These are phyloP conservation scores for Bacterosira constricta DNA, from an alignment of 108 stramenopile species.

Conservation along the genomic window DNA sequence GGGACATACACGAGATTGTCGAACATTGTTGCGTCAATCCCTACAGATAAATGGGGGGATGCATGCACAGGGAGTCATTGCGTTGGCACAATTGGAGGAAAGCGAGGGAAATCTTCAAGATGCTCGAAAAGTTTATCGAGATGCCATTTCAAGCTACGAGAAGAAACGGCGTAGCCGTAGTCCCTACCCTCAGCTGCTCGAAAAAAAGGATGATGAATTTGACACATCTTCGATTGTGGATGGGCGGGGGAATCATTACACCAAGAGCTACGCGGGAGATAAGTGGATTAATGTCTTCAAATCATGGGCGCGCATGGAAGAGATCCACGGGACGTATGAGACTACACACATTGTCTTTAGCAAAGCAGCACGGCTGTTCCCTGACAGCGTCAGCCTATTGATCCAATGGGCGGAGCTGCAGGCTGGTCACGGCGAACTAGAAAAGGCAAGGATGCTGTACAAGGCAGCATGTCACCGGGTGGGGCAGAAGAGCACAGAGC, in stretches of 20 bases:
- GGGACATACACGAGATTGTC: constrained; percentile 53
- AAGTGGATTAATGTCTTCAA: constrained; percentile 77
- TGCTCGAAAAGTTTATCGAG: constrained; percentile 61
- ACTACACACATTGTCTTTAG: constrained; percentile 62
- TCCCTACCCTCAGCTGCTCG: not conserved
- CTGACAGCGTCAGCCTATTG: constrained; percentile 42
- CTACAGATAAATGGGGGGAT: constrained; percentile 62
- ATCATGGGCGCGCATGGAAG: constrained; percentile 80
- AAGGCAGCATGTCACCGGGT: constrained; percentile 57
- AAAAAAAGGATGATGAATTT: constrained; percentile 10
- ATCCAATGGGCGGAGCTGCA: constrained; percentile 73
- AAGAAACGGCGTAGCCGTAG: constrained; percentile 18
- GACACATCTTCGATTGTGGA: constrained; percentile 11
- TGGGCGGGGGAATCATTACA: constrained; percentile 1
- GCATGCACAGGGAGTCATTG: constrained; percentile 77
- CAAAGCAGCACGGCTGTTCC: constrained; percentile 63
- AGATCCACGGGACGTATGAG: constrained; percentile 62
- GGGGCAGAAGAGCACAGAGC: constrained; percentile 47
- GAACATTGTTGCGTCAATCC: constrained; percentile 51
- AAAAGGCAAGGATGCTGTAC: constrained; percentile 54
- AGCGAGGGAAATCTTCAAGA: constrained; percentile 61
- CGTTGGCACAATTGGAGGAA: constrained; percentile 79
- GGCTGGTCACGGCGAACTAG: constrained; percentile 20
- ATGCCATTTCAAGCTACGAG: constrained; percentile 37
- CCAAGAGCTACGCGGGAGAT: constrained; percentile 68